Base-by-base conservation (phyloP, 768 basidiomycete genomes). In the Mycena floridula region DNA sequence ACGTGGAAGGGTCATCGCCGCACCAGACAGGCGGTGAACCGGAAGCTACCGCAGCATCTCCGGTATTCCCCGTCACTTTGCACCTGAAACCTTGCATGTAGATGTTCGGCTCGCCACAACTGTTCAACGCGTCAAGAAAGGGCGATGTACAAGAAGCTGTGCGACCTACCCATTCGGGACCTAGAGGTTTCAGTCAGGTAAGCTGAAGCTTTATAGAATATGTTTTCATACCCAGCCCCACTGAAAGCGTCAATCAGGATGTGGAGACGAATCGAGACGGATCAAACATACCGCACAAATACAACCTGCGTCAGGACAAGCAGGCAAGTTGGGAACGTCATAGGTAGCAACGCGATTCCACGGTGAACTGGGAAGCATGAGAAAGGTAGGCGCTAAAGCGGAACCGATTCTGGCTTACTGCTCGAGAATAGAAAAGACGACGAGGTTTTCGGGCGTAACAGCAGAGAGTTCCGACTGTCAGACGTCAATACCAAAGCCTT, bases 221-320 rank as follows among this genome's bases (percentile, higher is more conserved):
- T n/a, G n/a, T n/a, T n/a, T n/a, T n/a, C 61, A 25, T 48, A 72
- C 69, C 70, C 70, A 70, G 27, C 66, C 69, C 69, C 69, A 71
- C 68, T 71, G 38, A 15, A n/a, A 37, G 26, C 20, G 13, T 7
- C 43, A 22, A 30, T 25, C 37, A 32, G 26, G 41, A 18, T 11
- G 9, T 11, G 23, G 18, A 44, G 8, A 15, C 3, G 28, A 43
- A 21, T 15, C 46, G 7, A 23, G 38, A 26, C n/a, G n/a, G n/a
- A n/a, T n/a, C n/a, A 40, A 16, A 57, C 69, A 46, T 52, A 71
- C 70, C 21, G 65, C 64, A 54, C 72, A 73, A 24, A 65, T 69
- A 45, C 72, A 72, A 15, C 71, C 72, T 7, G 40, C 66, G 2
- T 46, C 47, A 3, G 72, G 69, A 46, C 72, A 74, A 11, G 68